Evolutionary conservation across 192 early-diverging fungal genomes (phyloP).

Genomic region (Backusella tuberculispora): DNA sequence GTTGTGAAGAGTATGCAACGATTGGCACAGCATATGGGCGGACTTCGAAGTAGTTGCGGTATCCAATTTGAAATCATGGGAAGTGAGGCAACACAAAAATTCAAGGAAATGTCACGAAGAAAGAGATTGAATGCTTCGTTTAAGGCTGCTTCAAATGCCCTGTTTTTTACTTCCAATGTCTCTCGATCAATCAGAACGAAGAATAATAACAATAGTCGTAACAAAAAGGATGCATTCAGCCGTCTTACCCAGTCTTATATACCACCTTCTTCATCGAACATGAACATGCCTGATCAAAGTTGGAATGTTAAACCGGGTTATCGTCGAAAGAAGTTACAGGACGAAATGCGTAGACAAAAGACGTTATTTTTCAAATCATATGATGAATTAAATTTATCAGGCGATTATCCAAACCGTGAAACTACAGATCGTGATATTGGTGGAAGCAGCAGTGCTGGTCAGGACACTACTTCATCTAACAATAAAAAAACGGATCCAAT

Average conservation of each 20-base stretch:
- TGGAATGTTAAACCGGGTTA: slow-evolving; percentile 42
- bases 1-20: slow-evolving; percentile 65
- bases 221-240: neutral
- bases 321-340: slow-evolving; percentile 31
- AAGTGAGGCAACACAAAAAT: slow-evolving; percentile 20
- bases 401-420: neutral
- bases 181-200: neutral
- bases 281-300: slow-evolving; percentile 17
- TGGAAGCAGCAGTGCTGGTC: neutral
- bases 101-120: neutral
- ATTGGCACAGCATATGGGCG: slow-evolving; percentile 70
- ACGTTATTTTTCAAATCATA: neutral
- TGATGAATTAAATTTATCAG: neutral
- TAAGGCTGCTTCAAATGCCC: neutral
- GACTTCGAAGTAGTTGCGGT: slow-evolving; percentile 73
- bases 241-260: neutral
- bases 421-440: neutral
- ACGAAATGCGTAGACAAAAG: slow-evolving; percentile 36
- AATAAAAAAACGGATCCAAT: neutral
- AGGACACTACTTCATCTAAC: neutral
- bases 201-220: neutral
- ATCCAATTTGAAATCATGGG: slow-evolving; percentile 63
- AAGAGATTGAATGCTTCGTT: slow-evolving; percentile 12
- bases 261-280: neutral
- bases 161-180: neutral